Percentiles rank a stretch among this genome's conserved stretches.
phyloP scores from a whole-genome alignment of 345 rosid species.

The Litchi chinensis region DNA sequence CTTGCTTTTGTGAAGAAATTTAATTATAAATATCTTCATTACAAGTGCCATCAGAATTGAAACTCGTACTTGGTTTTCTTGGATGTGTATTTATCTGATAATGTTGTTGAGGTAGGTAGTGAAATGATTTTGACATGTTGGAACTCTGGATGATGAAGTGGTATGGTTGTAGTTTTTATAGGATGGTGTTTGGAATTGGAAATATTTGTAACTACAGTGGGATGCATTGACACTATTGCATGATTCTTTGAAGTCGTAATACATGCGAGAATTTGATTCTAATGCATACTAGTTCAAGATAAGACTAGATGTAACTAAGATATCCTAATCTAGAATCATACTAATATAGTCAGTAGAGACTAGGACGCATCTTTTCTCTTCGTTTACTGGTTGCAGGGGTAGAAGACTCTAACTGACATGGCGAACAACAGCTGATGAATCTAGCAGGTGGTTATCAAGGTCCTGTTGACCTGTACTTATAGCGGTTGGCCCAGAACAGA shows the following conservation, averaged over 20 bases:
- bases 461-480: slow-evolving; percentile 49
- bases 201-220: background rate
- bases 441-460: background rate
- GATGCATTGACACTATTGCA: background rate
- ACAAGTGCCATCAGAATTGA: background rate
- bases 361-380: background rate
- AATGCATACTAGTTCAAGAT: background rate
- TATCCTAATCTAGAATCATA: background rate
- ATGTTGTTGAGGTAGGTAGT: background rate
- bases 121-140: background rate
- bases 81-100: background rate
- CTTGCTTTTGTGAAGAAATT: too few relatives aligned
- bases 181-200: background rate
- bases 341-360: background rate
- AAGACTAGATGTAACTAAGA: background rate
- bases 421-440: background rate
- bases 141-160: background rate
- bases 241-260: background rate
- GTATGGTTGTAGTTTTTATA: background rate
- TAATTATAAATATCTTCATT: too few relatives aligned
- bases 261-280: background rate
- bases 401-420: slow-evolving; percentile 5
- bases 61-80: background rate
- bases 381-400: background rate
- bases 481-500: slow-evolving; percentile 82